Percentiles rank a stretch among this genome's conserved stretches.
Conservation (phyloP, 345 rosid species). For the Diplotaxis tenuifolia region DNA sequence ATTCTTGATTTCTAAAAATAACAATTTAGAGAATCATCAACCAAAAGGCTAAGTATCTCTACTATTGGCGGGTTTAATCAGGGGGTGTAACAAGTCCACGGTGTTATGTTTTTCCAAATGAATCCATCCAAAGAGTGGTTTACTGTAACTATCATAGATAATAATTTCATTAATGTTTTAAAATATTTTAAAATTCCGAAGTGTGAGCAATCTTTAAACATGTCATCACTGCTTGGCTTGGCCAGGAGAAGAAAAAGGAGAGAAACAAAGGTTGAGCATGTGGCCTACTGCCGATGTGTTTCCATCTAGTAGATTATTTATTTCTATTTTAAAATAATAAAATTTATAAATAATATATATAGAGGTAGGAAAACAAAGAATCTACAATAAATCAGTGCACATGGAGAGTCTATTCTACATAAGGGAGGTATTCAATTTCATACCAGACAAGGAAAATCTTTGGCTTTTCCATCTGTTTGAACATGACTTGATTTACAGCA, state of each 20-base stretch:
- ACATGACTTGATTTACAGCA: conserved; percentile 32
- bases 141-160: conserved; percentile 33
- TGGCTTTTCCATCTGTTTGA: conserved; percentile 32
- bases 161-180: not conserved
- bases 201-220: conserved; percentile 34
- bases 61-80: conserved; percentile 23
- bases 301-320: conserved; percentile 21
- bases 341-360: not conserved
- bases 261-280: conserved; percentile 35
- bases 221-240: conserved; percentile 38
- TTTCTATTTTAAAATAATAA: not conserved
- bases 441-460: conserved; percentile 39
- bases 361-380: conserved; percentile 34
- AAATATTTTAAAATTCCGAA: conserved; percentile 7
- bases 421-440: conserved; percentile 36
- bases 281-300: conserved; percentile 29
- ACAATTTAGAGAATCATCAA: conserved; percentile 6
- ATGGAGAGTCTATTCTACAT: conserved; percentile 38
- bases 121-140: conserved; percentile 28
- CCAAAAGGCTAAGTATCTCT: conserved; percentile 3
- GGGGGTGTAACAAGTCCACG: conserved; percentile 24
- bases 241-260: conserved; percentile 34
- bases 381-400: conserved; percentile 42
- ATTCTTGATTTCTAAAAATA: conserved; percentile 3
- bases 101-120: conserved; percentile 35